Evolutionary conservation across 1,284 basidiomycete species (phyloP), one percentile per base, ranked within the genome.

Genomic region (Exobasidium rhododendri): DNA sequence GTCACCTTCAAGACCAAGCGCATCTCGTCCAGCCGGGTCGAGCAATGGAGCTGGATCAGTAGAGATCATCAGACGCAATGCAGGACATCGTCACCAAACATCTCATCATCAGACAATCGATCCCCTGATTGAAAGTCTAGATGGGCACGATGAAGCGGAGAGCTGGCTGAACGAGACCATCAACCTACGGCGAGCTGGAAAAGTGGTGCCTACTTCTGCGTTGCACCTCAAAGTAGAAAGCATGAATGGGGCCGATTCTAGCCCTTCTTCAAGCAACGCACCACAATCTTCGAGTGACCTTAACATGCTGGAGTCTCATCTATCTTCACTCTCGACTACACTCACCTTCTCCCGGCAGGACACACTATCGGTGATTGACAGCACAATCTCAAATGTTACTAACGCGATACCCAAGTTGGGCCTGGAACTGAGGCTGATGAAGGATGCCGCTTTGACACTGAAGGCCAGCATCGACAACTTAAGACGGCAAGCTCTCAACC

Each of bases 261-360:
- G 26, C 10, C 6, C 6, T 7, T n/a, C n/a, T n/a, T n/a, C n/a
- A n/a, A 17, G 24, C 14, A 24, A 13, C 13, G 26, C 28, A 24
- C 5, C 20, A 17, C 14, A 50, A 17, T 24, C 20, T 13, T 24
- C 20, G 20, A 50, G 24, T 14, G 24, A 26, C 3, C 14, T 20
- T 17, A 28, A n/a, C 2, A 24, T 26, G 4, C 20, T 55, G 14
- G 52, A 55, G n/a, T 35, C 52, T 4, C 52, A 40, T 24, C 30
- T 55, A 14, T 26, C 52, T n/a, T 31, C 20, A 14, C n/a, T 55
- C n/a, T 55, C 52, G 2, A 17, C 52, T 11, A 31, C 22, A 20
- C 52, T 55, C 28, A 32, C 52, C 3, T 22, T 55, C 32, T 35
- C 52, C 24, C n/a, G 32, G 24, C 52, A 55, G 28, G 52, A 55